phyloP scores from a whole-genome alignment of 2,329 filamentous ascomycete species.

The Hortaea sp. region DNA sequence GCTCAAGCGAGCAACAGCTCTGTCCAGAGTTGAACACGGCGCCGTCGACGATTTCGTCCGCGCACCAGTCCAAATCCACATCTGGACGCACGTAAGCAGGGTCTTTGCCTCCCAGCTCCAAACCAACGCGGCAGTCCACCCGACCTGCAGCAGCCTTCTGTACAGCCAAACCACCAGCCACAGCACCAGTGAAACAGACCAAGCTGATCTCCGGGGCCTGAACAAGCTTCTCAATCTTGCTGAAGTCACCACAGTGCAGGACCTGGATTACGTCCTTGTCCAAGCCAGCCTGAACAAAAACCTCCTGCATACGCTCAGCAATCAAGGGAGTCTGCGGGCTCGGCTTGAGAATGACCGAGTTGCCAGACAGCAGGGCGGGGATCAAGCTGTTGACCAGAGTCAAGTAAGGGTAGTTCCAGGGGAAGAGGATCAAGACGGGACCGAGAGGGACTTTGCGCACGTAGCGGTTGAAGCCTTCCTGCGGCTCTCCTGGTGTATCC shows the following conservation, averaged over 20 bases:
- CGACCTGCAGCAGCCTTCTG: slow-evolving; percentile 77
- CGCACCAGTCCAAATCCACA: slow-evolving; percentile 82
- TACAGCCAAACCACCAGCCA: slow-evolving; percentile 75
- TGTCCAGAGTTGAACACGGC: slow-evolving; percentile 98
- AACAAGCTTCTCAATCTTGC: slow-evolving; percentile 67
- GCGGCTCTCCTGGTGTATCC: slow-evolving; percentile 70
- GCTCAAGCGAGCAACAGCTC: slow-evolving; percentile 87
- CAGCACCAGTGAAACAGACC: slow-evolving; percentile 89
- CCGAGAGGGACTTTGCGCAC: slow-evolving; percentile 83
- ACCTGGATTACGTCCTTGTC: slow-evolving; percentile 79
- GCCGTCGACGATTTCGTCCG: slow-evolving; percentile 89
- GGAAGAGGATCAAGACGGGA: slow-evolving; percentile 79
- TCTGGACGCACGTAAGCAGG: slow-evolving; percentile 81
- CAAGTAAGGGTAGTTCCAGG: slow-evolving; percentile 96
- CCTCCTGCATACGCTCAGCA: slow-evolving; percentile 68
- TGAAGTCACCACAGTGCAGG: slow-evolving; percentile 77
- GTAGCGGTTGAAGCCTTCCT: slow-evolving; percentile 83
- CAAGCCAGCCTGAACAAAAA: slow-evolving; percentile 71
- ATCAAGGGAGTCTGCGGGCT: slow-evolving; percentile 91
- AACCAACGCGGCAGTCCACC: slow-evolving; percentile 66
- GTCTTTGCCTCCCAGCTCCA: slow-evolving; percentile 92
- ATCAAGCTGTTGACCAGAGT: slow-evolving; percentile 88
- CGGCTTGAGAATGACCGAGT: slow-evolving; percentile 87
- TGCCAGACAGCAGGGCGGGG: slow-evolving; percentile 81
- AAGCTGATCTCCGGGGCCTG: slow-evolving; percentile 65